These are phyloP conservation scores for Hericium rajendrae DNA, from an alignment of 768 basidiomycete genomes.

Conservation along the genomic window DNA sequence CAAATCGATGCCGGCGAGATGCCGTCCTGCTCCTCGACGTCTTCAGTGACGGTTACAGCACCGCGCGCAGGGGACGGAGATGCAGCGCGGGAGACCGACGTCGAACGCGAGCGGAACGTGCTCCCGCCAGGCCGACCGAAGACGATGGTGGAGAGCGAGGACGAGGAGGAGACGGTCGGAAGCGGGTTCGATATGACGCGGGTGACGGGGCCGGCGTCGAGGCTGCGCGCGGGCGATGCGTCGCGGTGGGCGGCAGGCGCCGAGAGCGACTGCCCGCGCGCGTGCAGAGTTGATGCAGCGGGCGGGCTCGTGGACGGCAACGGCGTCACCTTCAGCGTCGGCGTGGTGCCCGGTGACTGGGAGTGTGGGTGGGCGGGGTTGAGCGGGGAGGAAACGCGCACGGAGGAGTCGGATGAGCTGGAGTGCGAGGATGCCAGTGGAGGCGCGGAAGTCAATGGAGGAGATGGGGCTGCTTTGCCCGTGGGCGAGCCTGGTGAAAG, in stretches of 20 bases:
- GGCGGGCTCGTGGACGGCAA: background rate
- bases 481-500: background rate
- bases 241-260: background rate
- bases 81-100: background rate
- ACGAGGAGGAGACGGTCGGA: slow-evolving; percentile 3
- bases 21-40: background rate
- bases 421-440: background rate
- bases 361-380: background rate
- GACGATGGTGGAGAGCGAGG: slow-evolving; percentile 9
- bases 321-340: background rate
- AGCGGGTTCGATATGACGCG: slow-evolving; percentile 14
- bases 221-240: background rate
- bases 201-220: slow-evolving; percentile 1
- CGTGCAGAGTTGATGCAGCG: background rate
- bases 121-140: background rate
- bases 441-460: background rate
- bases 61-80: slow-evolving; percentile 1
- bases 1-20: slow-evolving; percentile 11
- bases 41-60: slow-evolving; percentile 4
- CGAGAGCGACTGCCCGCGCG: background rate
- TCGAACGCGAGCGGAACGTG: slow-evolving; percentile 10
- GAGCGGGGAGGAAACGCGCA: background rate
- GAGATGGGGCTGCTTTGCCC: background rate
- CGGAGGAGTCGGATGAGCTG: background rate
- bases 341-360: background rate